Percentiles rank a stretch among this genome's conserved stretches.
These are phyloP conservation scores for Colletotrichum ledebouriae DNA, from an alignment of 2,329 filamentous ascomycete species.

Conservation along the genomic window DNA sequence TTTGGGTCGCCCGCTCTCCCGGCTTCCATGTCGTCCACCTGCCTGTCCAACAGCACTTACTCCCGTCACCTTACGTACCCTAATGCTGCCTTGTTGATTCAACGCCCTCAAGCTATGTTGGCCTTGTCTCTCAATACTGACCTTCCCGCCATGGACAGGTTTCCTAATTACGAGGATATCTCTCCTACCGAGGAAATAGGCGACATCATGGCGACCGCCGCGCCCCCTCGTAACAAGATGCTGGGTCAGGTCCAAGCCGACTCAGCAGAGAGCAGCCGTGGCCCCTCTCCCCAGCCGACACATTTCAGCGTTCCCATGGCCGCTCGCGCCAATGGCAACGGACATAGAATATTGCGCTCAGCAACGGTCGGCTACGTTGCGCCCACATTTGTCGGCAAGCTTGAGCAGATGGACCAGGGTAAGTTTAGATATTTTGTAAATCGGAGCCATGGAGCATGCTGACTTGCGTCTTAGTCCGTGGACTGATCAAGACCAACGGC, in stretches of 20 bases:
- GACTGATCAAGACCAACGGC: constrained; percentile 80
- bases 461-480: constrained; percentile 74
- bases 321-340: constrained; percentile 66
- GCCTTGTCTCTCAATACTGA: constrained; percentile 57
- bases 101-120: constrained; percentile 50
- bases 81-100: constrained; percentile 20
- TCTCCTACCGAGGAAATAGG: constrained; percentile 51
- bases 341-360: constrained; percentile 83
- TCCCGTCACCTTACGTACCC: neutral
- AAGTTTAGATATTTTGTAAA: constrained; percentile 48
- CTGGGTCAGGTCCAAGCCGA: constrained; percentile 57
- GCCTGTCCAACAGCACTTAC: neutral
- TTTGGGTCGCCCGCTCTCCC: constrained; percentile 18
- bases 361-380: constrained; percentile 95
- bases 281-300: constrained; percentile 89
- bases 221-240: constrained; percentile 55
- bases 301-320: constrained; percentile 80
- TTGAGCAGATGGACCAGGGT: constrained; percentile 89
- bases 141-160: constrained; percentile 55
- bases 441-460: constrained; percentile 9
- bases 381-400: constrained; percentile 92
- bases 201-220: constrained; percentile 51
- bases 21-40: constrained; percentile 10
- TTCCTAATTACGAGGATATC: constrained; percentile 57
- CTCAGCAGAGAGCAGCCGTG: constrained; percentile 64